These are phyloP conservation scores for Teratosphaeria nubilosa DNA, from an alignment of 2,329 filamentous ascomycete species.

Conservation along the genomic window DNA sequence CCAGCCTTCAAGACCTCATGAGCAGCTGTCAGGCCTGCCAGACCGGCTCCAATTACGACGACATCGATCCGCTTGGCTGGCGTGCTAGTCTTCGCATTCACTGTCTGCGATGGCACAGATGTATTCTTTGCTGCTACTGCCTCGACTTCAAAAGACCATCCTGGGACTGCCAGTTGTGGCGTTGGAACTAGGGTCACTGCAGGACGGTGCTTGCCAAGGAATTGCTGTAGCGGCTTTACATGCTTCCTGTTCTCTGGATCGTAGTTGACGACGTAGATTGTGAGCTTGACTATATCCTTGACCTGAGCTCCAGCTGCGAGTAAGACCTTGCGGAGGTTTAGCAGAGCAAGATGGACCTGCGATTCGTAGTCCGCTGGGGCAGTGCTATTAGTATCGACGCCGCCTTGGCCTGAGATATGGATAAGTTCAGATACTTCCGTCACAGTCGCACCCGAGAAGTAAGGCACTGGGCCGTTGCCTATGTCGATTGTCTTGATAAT, in stretches of 20 bases:
- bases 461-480: not conserved
- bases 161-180: slow-evolving; percentile 15
- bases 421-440: not conserved
- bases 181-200: slow-evolving; percentile 16
- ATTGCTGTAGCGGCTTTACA: slow-evolving; percentile 10
- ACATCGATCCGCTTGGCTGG: slow-evolving; percentile 17
- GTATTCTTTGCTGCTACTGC: slow-evolving; percentile 14
- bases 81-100: not conserved
- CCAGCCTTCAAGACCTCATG: slow-evolving; percentile 19
- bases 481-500: not conserved
- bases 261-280: slow-evolving; percentile 18
- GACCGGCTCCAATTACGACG: slow-evolving; percentile 24
- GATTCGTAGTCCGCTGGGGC: slow-evolving; percentile 12
- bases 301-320: slow-evolving; percentile 16
- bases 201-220: slow-evolving; percentile 17
- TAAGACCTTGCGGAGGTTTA: slow-evolving; percentile 13
- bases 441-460: not conserved
- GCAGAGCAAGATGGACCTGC: slow-evolving; percentile 15
- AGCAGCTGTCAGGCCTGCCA: slow-evolving; percentile 23
- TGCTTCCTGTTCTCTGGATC: slow-evolving; percentile 15
- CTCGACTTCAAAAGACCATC: slow-evolving; percentile 19
- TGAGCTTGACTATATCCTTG: slow-evolving; percentile 16
- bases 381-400: slow-evolving; percentile 12
- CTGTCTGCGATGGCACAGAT: not conserved
- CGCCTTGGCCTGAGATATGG: slow-evolving; percentile 15